These are phyloP conservation scores for Hibiscus trionum DNA, from an alignment of 345 rosid genomes.

Conservation along the genomic window DNA sequence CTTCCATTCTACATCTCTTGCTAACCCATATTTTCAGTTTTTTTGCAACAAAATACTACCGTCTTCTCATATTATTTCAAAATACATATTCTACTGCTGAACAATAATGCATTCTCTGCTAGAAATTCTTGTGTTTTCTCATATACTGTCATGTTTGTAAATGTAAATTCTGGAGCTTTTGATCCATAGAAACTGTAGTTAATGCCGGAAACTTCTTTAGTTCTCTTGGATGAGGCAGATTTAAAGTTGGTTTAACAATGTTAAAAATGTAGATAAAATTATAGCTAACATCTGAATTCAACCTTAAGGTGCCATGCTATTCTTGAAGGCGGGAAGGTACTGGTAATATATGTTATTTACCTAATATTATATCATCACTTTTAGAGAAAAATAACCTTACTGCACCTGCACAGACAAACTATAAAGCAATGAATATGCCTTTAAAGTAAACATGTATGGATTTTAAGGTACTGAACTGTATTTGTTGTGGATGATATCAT, in stretches of 20 bases:
- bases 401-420: background rate
- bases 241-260: background rate
- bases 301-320: background rate
- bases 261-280: background rate
- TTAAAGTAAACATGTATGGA: background rate
- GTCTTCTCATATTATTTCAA: background rate
- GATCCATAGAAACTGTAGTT: conserved; percentile 1
- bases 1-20: background rate
- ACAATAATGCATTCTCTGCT: background rate
- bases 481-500: background rate
- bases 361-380: background rate
- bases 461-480: background rate
- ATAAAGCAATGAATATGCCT: background rate
- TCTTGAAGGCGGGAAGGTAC: background rate
- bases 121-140: background rate
- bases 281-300: background rate
- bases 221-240: background rate
- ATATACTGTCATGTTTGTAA: background rate
- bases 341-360: background rate
- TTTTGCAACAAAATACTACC: background rate
- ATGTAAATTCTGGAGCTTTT: background rate
- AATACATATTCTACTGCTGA: background rate
- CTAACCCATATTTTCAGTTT: background rate
- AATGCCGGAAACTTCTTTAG: background rate
- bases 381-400: background rate